phyloP scores from a whole-genome alignment of 768 basidiomycete species.

The Tricholoma sp. region DNA sequence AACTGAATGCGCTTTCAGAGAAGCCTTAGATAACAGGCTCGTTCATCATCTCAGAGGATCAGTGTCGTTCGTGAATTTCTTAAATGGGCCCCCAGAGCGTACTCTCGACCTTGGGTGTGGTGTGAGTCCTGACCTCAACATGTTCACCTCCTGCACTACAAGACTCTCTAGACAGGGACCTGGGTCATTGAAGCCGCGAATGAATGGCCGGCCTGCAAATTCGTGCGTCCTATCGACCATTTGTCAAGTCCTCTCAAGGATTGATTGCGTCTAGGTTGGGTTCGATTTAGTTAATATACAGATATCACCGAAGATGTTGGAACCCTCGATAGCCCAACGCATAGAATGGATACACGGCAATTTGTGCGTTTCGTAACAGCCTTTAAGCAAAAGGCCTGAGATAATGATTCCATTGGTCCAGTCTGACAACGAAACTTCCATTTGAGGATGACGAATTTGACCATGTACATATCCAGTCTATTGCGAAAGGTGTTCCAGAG shows the following conservation, averaged over 20 bases:
- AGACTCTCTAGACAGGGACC: slow-evolving; percentile 47
- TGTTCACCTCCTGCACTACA: neutral
- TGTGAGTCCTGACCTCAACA: slow-evolving; percentile 34
- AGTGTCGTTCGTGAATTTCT: slow-evolving; percentile 58
- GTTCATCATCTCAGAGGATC: slow-evolving; percentile 44
- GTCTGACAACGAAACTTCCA: slow-evolving; percentile 70
- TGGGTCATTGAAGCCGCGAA: slow-evolving; percentile 75
- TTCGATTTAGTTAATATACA: slow-evolving; percentile 78
- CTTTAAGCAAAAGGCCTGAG: neutral
- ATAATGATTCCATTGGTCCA: slow-evolving; percentile 20
- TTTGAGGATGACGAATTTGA: slow-evolving; percentile 84
- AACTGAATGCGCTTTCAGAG: slow-evolving; percentile 27
- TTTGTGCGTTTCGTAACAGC: slow-evolving; percentile 41
- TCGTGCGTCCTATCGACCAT: slow-evolving; percentile 38
- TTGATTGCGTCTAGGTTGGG: slow-evolving; percentile 49
- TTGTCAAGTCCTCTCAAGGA: neutral
- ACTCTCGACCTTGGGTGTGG: slow-evolving; percentile 73
- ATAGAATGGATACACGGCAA: slow-evolving; percentile 76
- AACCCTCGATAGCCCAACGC: slow-evolving; percentile 46
- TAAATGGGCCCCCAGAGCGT: slow-evolving; percentile 42
- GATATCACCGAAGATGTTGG: slow-evolving; percentile 49
- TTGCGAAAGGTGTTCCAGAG: slow-evolving; percentile 68
- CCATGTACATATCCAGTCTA: slow-evolving; percentile 65
- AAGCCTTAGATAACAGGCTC: slow-evolving; percentile 50
- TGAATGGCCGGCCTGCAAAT: slow-evolving; percentile 59